Conservation (phyloP, 78 protist species). For the Dictyostelium firmibasis region DNA sequence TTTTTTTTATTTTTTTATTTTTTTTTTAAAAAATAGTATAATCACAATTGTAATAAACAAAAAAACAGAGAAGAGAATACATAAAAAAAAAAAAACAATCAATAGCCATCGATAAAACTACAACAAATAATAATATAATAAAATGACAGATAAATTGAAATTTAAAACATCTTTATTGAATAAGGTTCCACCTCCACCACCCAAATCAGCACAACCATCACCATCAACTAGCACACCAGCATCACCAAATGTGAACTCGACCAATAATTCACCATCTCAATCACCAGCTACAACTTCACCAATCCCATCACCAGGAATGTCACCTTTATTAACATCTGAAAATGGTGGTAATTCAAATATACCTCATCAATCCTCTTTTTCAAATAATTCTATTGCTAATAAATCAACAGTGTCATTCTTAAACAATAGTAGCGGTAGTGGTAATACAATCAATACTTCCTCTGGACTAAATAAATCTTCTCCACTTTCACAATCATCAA, state of each 20-base stretch:
- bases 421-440: neutral
- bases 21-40: too few relatives aligned
- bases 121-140: too few relatives aligned
- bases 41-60: too few relatives aligned
- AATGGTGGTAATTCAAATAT: neutral
- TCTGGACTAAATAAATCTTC: too few relatives aligned
- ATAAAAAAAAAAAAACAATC: too few relatives aligned
- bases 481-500: neutral
- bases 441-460: neutral
- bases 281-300: neutral
- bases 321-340: neutral
- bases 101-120: too few relatives aligned
- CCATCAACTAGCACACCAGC: neutral
- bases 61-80: too few relatives aligned
- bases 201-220: neutral
- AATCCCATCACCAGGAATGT: neutral
- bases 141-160: neutral
- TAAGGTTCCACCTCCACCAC: constrained; percentile 11
- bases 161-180: neutral
- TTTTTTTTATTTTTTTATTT: too few relatives aligned
- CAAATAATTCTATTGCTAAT: neutral
- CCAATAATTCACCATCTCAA: neutral
- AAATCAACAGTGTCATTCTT: neutral
- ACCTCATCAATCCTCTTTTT: neutral
- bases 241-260: neutral